A percentile compares a stretch with the other conserved stretches of the same genome.
These are phyloP conservation scores for Larix sibirica DNA, from an alignment of 83 land plant species.

Conservation along the genomic window DNA sequence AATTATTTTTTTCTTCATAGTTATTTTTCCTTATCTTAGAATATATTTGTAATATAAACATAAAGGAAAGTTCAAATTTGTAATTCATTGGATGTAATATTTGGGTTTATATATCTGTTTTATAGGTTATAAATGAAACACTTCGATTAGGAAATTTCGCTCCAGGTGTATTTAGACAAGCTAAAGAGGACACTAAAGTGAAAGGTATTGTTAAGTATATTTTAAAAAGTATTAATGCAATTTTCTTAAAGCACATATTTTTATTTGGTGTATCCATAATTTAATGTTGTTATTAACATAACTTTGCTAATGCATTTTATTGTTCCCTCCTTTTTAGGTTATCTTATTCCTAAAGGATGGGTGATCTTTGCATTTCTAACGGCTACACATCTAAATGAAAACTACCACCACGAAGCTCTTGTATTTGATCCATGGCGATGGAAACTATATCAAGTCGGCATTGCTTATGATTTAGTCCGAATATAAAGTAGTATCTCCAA, in stretches of 20 bases:
- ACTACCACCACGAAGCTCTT: not conserved
- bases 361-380: not conserved
- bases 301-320: not conserved
- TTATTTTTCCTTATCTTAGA: no score
- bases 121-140: not conserved
- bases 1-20: no score
- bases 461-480: no score
- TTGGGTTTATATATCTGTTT: no score
- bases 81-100: no score
- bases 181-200: not conserved
- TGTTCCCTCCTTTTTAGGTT: not conserved
- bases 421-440: not conserved
- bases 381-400: not conserved
- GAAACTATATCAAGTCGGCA: not conserved
- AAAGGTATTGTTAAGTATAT: not conserved
- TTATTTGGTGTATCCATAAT: no score
- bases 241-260: no score
- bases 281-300: not conserved
- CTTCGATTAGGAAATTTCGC: not conserved
- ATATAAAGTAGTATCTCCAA: no score
- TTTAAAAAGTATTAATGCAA: not conserved
- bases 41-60: no score
- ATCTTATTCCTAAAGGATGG: not conserved
- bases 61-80: no score
- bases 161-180: not conserved